Percentiles rank a stretch among this genome's conserved stretches.
Conservation (phyloP, 768 basidiomycete genomes). For the Auricularia cornea region DNA sequence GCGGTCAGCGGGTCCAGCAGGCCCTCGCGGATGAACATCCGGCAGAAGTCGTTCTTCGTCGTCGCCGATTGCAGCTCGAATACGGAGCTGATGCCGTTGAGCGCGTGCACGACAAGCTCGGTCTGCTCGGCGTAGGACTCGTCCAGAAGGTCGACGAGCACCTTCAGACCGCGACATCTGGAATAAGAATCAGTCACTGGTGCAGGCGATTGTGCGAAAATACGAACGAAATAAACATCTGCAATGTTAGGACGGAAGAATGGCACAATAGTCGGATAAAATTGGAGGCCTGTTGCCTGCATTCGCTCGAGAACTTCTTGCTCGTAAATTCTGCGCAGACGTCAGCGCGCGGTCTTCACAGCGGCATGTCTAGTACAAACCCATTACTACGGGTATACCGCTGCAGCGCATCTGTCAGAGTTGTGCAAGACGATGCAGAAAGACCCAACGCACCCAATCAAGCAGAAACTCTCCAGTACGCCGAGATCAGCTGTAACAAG, state of each 20-base stretch:
- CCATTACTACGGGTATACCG: slow-evolving; percentile 94
- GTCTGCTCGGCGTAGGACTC: slow-evolving; percentile 91
- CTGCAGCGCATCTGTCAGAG: slow-evolving; percentile 28
- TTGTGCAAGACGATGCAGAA: background rate
- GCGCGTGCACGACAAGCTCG: slow-evolving; percentile 83
- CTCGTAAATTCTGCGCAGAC: slow-evolving; percentile 69
- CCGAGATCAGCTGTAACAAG: slow-evolving; percentile 60
- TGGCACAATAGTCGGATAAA: slow-evolving; percentile 90
- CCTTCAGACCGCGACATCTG: slow-evolving; percentile 90
- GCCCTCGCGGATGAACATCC: slow-evolving; percentile 96
- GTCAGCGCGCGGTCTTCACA: background rate
- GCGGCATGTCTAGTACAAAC: slow-evolving; percentile 30
- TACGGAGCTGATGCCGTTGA: slow-evolving; percentile 90
- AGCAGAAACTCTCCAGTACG: slow-evolving; percentile 89
- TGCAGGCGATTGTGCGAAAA: background rate
- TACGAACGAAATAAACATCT: slow-evolving; percentile 97
- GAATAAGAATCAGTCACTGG: background rate
- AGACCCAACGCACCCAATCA: slow-evolving; percentile 57
- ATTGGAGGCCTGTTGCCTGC: slow-evolving; percentile 88
- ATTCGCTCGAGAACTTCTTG: slow-evolving; percentile 88
- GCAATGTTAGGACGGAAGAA: slow-evolving; percentile 86
- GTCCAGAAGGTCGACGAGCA: slow-evolving; percentile 91
- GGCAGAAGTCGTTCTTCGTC: slow-evolving; percentile 96
- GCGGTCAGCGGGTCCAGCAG: slow-evolving; percentile 86
- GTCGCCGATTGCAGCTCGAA: slow-evolving; percentile 95